Conservation (phyloP, 2,329 filamentous ascomycete genomes). For the Fonsecaea pedrosoi region DNA sequence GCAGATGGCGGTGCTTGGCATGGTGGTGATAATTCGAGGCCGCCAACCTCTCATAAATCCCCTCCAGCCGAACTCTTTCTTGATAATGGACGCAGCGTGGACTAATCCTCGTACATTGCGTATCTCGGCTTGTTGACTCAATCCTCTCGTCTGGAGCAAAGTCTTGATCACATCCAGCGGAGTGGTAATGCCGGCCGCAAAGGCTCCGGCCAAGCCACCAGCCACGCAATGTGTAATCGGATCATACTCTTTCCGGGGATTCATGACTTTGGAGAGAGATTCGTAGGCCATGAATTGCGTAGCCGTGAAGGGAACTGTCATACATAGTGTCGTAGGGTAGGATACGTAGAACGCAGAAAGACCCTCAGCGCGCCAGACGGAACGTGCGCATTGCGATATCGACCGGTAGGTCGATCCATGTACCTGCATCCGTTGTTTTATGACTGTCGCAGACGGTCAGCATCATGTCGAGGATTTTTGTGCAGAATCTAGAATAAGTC, state of each 20-base stretch:
- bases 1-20: conserved; percentile 99
- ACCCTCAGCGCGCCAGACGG: conserved; percentile 87
- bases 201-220: conserved; percentile 88
- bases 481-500: conserved; percentile 22
- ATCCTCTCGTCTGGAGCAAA: conserved; percentile 89
- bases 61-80: conserved; percentile 78
- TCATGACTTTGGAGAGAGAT: conserved; percentile 91
- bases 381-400: conserved; percentile 82
- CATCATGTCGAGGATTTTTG: conserved; percentile 31
- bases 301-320: conserved; percentile 98
- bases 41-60: conserved; percentile 95
- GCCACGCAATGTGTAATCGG: conserved; percentile 92
- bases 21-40: conserved; percentile 90
- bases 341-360: conserved; percentile 95
- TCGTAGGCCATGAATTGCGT: conserved; percentile 98
- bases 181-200: conserved; percentile 91
- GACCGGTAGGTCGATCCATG: conserved; percentile 92
- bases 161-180: conserved; percentile 99
- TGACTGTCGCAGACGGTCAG: conserved; percentile 65
- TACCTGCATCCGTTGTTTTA: conserved; percentile 99
- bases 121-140: conserved; percentile 78
- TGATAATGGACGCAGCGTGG: conserved; percentile 80
- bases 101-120: conserved; percentile 82
- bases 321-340: conserved; percentile 95
- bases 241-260: conserved; percentile 79